Evolutionary conservation across 2,329 filamentous ascomycete genomes (phyloP).

Genomic region (Colletotrichum abscissum): DNA sequence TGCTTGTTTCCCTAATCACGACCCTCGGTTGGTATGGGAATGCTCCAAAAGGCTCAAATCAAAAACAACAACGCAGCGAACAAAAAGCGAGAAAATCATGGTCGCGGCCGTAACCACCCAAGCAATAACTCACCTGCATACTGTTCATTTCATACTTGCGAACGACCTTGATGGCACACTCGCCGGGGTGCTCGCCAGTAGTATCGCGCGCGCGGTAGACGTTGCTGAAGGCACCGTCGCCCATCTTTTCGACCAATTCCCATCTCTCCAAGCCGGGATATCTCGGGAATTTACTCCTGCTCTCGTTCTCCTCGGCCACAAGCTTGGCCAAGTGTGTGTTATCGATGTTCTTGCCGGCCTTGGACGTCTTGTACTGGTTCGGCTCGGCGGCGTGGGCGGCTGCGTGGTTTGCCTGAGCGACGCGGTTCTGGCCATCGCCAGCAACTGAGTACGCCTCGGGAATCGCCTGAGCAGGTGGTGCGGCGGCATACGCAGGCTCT

Average conservation of each 20-base stretch:
- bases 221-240: constrained; percentile 98
- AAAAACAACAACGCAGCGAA: constrained; percentile 38
- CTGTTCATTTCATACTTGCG: constrained; percentile 99
- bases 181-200: constrained; percentile 71
- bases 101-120: constrained; percentile 34
- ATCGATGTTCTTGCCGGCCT: constrained; percentile 51
- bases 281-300: constrained; percentile 81
- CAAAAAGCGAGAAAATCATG: constrained; percentile 38
- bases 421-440: constrained; percentile 71
- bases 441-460: constrained; percentile 72
- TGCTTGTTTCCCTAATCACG: constrained; percentile 83
- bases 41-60: constrained; percentile 39
- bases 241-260: constrained; percentile 95
- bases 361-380: constrained; percentile 62
- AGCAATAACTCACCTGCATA: constrained; percentile 83
- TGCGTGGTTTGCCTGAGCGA: constrained; percentile 73
- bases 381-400: constrained; percentile 73
- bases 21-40: constrained; percentile 62
- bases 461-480: constrained; percentile 56
- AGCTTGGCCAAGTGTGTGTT: constrained; percentile 84
- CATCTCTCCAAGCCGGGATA: constrained; percentile 90
- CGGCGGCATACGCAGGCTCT: constrained; percentile 54
- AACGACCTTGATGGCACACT: constrained; percentile 98
- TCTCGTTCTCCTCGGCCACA: constrained; percentile 91
- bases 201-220: constrained; percentile 90